Base-by-base conservation (phyloP, 768 basidiomycete species). In the Lactarius sp. region DNA sequence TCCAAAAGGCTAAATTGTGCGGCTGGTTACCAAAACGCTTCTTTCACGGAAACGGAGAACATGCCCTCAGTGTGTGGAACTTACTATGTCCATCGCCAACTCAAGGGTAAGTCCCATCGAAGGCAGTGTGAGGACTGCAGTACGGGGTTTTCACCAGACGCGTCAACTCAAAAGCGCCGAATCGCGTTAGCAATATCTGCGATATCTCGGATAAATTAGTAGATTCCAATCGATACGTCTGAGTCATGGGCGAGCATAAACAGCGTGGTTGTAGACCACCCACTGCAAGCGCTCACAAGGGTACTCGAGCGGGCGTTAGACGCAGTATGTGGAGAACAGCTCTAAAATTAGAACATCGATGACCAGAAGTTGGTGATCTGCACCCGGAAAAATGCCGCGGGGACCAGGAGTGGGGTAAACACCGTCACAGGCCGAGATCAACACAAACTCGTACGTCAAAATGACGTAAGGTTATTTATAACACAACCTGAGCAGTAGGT, bases 391-490 rank as follows among this genome's bases (percentile, higher is more conserved):
- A 22, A 37, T 27, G 51, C 34, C 50, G 20, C 55, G 56, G 39
- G 9, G 18, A 50, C 14, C 5, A 20, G 36, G 10, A 31, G 42
- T 37, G 3, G 7, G 9, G 22, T 42, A 39, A 49, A 42, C 47
- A 20, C 47, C 31, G 51, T 41, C 53, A 42, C 52, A 27, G 46
- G 31, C 52, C 46, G 9, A 33, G 4, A 16, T 54, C 20, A 22
- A 59, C 49, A 47, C n/a, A n/a, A n/a, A n/a, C n/a, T n/a, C n/a
- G n/a, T n/a, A n/a, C 52, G 52, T 47, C 31, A 37, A 41, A n/a
- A 64, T 64, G 54, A 64, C 62, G 53, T 47, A 64, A 55, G 39
- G 4, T 34, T 59, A 59, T 47, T 31, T 52, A 37, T 57, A 62
- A 62, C 27, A 47, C 31, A 36, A 64, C 44, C 57, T 59, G 33